Evolutionary conservation across 108 stramenopile species (phyloP).

Genomic region (Nitzschia inconspicua): DNA sequence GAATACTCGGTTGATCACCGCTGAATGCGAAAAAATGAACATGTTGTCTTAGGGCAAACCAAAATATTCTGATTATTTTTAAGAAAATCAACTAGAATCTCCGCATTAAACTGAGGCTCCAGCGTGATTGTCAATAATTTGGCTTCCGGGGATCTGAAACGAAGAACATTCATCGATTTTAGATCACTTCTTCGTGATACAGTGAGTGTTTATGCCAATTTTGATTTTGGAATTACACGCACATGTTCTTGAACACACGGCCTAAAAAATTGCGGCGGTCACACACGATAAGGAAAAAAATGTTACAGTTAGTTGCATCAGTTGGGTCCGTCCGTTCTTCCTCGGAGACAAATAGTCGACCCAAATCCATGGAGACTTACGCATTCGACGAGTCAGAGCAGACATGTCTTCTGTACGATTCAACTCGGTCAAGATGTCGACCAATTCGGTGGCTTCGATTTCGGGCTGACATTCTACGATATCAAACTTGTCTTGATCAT

Average conservation of each 20-base stretch:
- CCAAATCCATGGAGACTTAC: constrained; percentile 16
- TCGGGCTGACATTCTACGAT: constrained; percentile 43
- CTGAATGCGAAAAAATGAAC: constrained; percentile 82
- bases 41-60: background rate
- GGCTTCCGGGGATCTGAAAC: too few species aligned
- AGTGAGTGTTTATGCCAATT: too few species aligned
- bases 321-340: background rate
- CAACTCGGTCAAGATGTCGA: constrained; percentile 20
- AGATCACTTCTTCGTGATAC: too few species aligned
- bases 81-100: background rate
- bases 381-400: constrained; percentile 32
- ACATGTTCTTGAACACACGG: constrained; percentile 10
- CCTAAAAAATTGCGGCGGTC: constrained; percentile 3
- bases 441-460: constrained; percentile 14
- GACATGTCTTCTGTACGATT: constrained; percentile 33
- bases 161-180: too few species aligned
- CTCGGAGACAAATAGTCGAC: background rate
- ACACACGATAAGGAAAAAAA: background rate
- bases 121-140: too few species aligned
- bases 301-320: background rate
- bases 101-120: too few species aligned
- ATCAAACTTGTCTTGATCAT: constrained; percentile 41
- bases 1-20: constrained; percentile 76
- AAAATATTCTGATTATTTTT: background rate
- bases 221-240: too few species aligned